phyloP scores from a whole-genome alignment of 1,284 basidiomycete genomes.

The Ustilago bromivora region DNA sequence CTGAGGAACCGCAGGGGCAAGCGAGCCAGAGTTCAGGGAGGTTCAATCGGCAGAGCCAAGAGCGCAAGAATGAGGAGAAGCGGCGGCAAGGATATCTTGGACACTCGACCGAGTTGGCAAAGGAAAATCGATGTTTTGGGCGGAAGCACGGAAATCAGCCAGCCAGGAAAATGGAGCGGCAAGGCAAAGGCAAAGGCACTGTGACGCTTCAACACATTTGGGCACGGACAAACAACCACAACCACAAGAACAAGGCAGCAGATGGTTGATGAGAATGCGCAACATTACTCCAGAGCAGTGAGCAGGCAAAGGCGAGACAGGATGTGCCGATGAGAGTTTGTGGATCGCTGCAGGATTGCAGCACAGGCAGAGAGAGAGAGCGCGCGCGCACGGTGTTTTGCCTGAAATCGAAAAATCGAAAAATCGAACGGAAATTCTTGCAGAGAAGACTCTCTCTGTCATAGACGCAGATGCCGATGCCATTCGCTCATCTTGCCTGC shows the following conservation, averaged over 20 bases:
- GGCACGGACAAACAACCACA: conserved; percentile 6
- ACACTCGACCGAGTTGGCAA: background rate
- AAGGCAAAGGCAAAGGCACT: conserved; percentile 1
- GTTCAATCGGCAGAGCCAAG: conserved; percentile 1
- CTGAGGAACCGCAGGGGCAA: background rate
- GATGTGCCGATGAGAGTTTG: conserved; percentile 8
- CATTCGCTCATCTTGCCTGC: conserved; percentile 13
- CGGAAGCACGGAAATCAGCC: conserved; percentile 3
- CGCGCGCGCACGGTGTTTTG: conserved; percentile 16
- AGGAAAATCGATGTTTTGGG: background rate
- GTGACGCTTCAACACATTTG: conserved; percentile 11
- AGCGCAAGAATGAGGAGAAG: background rate
- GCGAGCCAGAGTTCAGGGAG: background rate
- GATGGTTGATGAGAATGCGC: background rate
- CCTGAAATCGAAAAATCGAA: background rate
- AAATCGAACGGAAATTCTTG: conserved; percentile 5
- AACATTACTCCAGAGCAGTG: no score
- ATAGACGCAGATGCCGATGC: conserved; percentile 18
- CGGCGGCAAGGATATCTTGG: background rate
- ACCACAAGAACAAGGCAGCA: conserved; percentile 7
- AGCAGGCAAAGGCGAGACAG: background rate
- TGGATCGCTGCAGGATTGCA: conserved; percentile 15
- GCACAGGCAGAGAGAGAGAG: background rate
- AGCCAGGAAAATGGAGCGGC: background rate
- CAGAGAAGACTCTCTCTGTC: background rate